These are phyloP conservation scores for Penicillium glabrum DNA, from an alignment of 2,329 filamentous ascomycete genomes.

Conservation along the genomic window DNA sequence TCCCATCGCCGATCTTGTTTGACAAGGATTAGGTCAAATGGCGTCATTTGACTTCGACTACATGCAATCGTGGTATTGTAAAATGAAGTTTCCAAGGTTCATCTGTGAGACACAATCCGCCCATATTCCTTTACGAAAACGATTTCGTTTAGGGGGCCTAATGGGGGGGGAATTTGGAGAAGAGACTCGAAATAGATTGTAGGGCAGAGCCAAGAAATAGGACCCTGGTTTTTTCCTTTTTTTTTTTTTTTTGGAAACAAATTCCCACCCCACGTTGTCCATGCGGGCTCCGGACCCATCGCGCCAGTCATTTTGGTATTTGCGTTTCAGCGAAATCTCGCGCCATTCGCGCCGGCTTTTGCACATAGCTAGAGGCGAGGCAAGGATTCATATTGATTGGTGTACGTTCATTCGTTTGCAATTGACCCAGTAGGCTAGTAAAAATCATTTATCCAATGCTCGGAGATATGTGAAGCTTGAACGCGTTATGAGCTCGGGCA, in stretches of 20 bases:
- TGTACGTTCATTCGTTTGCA: not conserved
- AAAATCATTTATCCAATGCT: not conserved
- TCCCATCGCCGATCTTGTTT: not conserved
- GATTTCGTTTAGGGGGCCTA: not conserved
- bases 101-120: not conserved
- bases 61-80: constrained; percentile 7
- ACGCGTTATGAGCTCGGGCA: not conserved
- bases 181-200: not conserved
- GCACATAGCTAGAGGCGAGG: constrained; percentile 1
- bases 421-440: not conserved
- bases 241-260: not conserved
- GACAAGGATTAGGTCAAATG: constrained; percentile 11
- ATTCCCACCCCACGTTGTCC: not conserved
- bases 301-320: constrained; percentile 3
- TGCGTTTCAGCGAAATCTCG: not conserved
- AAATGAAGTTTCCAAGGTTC: not conserved
- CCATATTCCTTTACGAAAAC: not conserved
- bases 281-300: not conserved
- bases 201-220: not conserved
- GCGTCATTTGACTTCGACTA: constrained; percentile 10
- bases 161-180: not conserved
- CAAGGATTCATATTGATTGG: constrained; percentile 3
- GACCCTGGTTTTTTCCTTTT: not conserved
- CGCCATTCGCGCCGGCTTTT: constrained; percentile 1
- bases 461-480: not conserved